Evolutionary conservation across 768 basidiomycete species (phyloP).

Genomic region (Calocybe cyanea): DNA sequence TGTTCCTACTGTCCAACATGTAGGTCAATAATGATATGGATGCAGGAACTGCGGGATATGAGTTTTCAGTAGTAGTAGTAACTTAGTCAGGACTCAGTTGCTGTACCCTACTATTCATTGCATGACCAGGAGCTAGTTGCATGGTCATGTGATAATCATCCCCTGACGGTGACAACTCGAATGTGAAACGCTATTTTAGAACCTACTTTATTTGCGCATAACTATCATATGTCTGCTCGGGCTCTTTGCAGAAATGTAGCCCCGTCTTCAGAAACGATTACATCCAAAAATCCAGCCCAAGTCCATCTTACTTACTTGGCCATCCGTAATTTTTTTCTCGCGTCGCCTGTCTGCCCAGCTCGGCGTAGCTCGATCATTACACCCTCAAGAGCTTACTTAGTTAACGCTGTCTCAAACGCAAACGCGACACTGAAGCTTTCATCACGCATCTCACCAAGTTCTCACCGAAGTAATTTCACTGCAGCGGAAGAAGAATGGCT

Average conservation of each 20-base stretch:
- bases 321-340: slow-evolving; percentile 16
- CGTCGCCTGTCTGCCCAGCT: slow-evolving; percentile 14
- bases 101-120: too few relatives aligned
- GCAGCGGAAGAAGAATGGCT: slow-evolving; percentile 37
- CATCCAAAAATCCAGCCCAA: slow-evolving; percentile 8
- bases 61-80: too few relatives aligned
- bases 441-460: slow-evolving; percentile 1
- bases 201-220: not conserved
- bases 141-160: slow-evolving; percentile 6
- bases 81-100: too few relatives aligned
- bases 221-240: slow-evolving; percentile 7
- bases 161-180: not conserved
- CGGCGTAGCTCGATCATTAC: too few relatives aligned
- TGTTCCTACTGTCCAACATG: too few relatives aligned
- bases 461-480: slow-evolving; percentile 7
- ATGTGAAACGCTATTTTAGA: not conserved
- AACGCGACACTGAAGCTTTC: slow-evolving; percentile 13
- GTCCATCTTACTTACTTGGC: slow-evolving; percentile 12
- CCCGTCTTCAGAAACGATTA: slow-evolving; percentile 10
- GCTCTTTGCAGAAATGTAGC: slow-evolving; percentile 2
- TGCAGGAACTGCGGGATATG: too few relatives aligned
- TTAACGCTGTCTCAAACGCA: not conserved
- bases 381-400: slow-evolving; percentile 7
- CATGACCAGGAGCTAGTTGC: too few relatives aligned
- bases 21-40: too few relatives aligned